These are phyloP conservation scores for Aspergillus persii DNA, from an alignment of 2,329 filamentous ascomycete genomes.

Conservation along the genomic window DNA sequence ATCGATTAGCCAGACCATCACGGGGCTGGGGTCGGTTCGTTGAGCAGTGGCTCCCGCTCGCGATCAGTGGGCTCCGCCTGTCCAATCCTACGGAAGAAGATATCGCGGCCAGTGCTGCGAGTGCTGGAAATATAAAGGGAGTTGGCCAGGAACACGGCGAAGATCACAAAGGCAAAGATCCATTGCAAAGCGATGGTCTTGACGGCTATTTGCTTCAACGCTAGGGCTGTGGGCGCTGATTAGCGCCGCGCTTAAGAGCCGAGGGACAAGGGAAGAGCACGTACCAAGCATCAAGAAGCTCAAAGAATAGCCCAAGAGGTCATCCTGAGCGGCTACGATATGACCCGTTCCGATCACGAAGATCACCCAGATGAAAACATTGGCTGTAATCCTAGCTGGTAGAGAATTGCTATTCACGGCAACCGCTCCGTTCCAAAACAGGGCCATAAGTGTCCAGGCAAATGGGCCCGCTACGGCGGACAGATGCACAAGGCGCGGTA, in stretches of 20 bases:
- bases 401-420: slow-evolving; percentile 68
- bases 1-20: slow-evolving; percentile 2
- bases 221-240: slow-evolving; percentile 53
- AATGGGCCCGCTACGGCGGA: slow-evolving; percentile 74
- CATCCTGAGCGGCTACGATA: slow-evolving; percentile 69
- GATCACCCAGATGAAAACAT: slow-evolving; percentile 84
- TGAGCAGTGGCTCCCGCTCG: slow-evolving; percentile 55
- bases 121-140: slow-evolving; percentile 51
- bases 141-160: slow-evolving; percentile 68
- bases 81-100: slow-evolving; percentile 33
- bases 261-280: slow-evolving; percentile 20
- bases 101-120: slow-evolving; percentile 35
- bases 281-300: slow-evolving; percentile 69
- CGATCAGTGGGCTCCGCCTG: slow-evolving; percentile 46
- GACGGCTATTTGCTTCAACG: slow-evolving; percentile 71
- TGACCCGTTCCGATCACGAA: slow-evolving; percentile 75
- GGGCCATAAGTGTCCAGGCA: slow-evolving; percentile 79
- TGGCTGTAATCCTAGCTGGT: slow-evolving; percentile 75
- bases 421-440: slow-evolving; percentile 87
- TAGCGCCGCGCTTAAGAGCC: background rate
- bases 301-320: slow-evolving; percentile 75
- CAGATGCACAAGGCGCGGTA: slow-evolving; percentile 72
- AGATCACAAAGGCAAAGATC: slow-evolving; percentile 88
- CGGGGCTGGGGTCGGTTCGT: slow-evolving; percentile 27
- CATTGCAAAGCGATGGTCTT: slow-evolving; percentile 79